Conservation (phyloP, 2,329 filamentous ascomycete species). For the Neodidymelliopsis sp. region DNA sequence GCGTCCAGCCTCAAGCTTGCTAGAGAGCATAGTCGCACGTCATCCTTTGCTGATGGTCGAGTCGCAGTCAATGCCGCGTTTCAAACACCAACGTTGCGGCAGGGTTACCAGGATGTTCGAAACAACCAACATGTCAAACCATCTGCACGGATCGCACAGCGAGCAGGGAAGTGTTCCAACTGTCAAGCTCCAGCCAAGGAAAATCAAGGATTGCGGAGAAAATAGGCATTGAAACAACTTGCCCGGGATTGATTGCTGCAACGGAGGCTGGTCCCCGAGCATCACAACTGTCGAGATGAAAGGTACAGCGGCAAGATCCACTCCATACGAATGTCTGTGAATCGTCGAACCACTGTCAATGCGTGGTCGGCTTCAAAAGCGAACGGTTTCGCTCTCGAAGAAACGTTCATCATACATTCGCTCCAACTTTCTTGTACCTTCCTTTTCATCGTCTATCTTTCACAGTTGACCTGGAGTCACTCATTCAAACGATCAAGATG, state of each 20-base stretch:
- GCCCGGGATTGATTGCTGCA: neutral
- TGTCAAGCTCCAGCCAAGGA: slow-evolving; percentile 9
- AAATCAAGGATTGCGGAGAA: slow-evolving; percentile 1
- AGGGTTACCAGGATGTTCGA: neutral
- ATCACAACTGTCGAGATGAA: slow-evolving; percentile 1
- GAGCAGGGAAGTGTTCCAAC: neutral
- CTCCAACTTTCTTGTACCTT: neutral
- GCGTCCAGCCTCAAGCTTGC: no score
- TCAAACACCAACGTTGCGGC: neutral
- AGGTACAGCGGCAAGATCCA: slow-evolving; percentile 3
- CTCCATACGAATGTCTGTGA: neutral
- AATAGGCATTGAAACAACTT: neutral
- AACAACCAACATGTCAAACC: neutral
- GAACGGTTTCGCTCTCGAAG: neutral
- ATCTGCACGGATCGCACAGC: neutral
- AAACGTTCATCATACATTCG: neutral
- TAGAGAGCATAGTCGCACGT: no score
- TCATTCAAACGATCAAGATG: slow-evolving; percentile 13
- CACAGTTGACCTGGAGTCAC: neutral
- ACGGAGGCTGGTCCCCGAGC: neutral
- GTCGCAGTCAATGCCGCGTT: neutral
- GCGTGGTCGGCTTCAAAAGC: slow-evolving; percentile 2
- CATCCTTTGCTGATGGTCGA: neutral
- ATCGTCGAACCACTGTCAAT: neutral
- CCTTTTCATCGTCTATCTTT: neutral